Conservation (phyloP, 352 stramenopile species). For the Globisporangium cederbergense region DNA sequence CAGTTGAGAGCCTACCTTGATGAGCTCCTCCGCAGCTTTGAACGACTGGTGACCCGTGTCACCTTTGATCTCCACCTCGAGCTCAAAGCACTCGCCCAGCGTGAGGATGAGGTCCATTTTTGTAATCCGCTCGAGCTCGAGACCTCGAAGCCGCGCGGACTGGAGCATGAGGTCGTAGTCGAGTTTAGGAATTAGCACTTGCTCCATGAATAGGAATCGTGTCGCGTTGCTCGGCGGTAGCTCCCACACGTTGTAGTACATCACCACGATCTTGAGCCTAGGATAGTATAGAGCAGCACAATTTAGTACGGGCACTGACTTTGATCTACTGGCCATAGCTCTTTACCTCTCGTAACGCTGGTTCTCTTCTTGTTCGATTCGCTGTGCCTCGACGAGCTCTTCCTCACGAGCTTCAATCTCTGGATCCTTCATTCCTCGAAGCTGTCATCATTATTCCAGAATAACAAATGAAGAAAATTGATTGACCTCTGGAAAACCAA, state of each 20-base stretch:
- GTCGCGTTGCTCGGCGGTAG: slow-evolving; percentile 77
- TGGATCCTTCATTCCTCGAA: slow-evolving; percentile 34
- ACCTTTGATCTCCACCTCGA: slow-evolving; percentile 67
- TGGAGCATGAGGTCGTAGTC: slow-evolving; percentile 67
- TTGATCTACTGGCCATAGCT: too few relatives aligned
- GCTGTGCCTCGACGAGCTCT: slow-evolving; percentile 42
- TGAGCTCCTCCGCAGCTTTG: slow-evolving; percentile 36
- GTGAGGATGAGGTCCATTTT: slow-evolving; percentile 85
- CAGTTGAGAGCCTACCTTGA: slow-evolving; percentile 26
- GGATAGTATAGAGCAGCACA: too few relatives aligned
- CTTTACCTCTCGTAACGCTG: slow-evolving; percentile 48
- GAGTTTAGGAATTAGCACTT: slow-evolving; percentile 77
- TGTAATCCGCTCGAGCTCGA: slow-evolving; percentile 72
- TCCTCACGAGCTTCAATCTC: slow-evolving; percentile 46
- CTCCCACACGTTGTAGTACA: slow-evolving; percentile 90
- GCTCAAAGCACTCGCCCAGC: slow-evolving; percentile 79
- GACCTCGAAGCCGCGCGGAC: slow-evolving; percentile 64
- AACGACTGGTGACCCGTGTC: slow-evolving; percentile 40
- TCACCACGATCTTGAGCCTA: slow-evolving; percentile 55
- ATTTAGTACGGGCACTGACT: too few relatives aligned
- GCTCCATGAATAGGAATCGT: slow-evolving; percentile 77
- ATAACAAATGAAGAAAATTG: not conserved
- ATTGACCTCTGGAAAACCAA: not conserved
- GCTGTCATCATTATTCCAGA: slow-evolving; percentile 18
- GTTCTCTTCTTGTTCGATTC: slow-evolving; percentile 45